phyloP scores from a whole-genome alignment of 352 stramenopile species.

The Globisporangium nagaii region DNA sequence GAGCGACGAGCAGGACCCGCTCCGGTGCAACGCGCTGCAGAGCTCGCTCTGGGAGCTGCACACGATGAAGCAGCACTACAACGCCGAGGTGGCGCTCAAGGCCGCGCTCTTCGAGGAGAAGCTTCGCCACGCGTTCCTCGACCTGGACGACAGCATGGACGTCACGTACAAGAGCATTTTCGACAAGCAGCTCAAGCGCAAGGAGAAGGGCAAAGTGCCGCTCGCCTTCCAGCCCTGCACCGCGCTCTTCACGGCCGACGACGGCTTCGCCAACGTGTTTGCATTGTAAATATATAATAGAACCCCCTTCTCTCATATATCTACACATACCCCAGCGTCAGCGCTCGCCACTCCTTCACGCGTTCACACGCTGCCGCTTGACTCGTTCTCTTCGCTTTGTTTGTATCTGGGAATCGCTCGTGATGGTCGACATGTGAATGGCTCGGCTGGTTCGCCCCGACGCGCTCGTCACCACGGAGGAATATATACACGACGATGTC shows the following conservation, averaged over 20 bases:
- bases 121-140: slow-evolving; percentile 68
- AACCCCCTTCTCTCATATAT: slow-evolving; percentile 10
- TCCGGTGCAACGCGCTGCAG: slow-evolving; percentile 81
- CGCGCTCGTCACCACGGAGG: not conserved
- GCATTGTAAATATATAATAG: slow-evolving; percentile 57
- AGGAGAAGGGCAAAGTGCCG: slow-evolving; percentile 70
- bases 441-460: no score
- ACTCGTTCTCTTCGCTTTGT: not conserved
- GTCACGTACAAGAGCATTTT: slow-evolving; percentile 79
- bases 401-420: not conserved
- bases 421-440: not conserved
- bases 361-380: not conserved
- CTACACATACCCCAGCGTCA: slow-evolving; percentile 4
- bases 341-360: not conserved
- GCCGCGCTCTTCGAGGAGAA: slow-evolving; percentile 90
- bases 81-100: slow-evolving; percentile 88
- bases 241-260: slow-evolving; percentile 52
- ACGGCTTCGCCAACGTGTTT: slow-evolving; percentile 68
- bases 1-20: slow-evolving; percentile 61
- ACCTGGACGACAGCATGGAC: slow-evolving; percentile 68
- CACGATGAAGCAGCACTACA: slow-evolving; percentile 94
- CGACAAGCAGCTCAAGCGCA: slow-evolving; percentile 79
- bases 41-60: slow-evolving; percentile 95
- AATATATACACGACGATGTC: not conserved
- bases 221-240: slow-evolving; percentile 64